Evolutionary conservation across 768 basidiomycete genomes (phyloP).

Genomic region (Coprinopsis cinerea): DNA sequence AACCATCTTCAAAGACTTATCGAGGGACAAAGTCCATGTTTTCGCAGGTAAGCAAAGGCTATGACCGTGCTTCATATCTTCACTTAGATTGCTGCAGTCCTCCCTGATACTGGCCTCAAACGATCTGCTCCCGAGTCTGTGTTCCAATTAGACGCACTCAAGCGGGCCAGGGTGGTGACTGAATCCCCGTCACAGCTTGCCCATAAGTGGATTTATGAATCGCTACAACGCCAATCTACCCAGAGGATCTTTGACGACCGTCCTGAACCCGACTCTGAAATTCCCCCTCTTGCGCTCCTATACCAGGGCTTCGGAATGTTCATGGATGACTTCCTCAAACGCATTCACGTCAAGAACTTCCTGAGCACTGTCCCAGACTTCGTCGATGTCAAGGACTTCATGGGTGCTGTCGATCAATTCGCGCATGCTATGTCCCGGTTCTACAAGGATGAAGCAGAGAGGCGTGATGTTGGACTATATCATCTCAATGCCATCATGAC

Average conservation of each 20-base stretch:
- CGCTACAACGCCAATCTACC: slow-evolving; percentile 1
- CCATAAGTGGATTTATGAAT: background rate
- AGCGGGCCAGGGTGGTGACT: background rate
- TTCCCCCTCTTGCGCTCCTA: slow-evolving; percentile 16
- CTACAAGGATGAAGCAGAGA: slow-evolving; percentile 2
- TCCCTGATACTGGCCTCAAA: background rate
- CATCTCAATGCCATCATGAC: background rate
- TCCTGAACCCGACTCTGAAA: slow-evolving; percentile 11
- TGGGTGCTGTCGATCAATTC: slow-evolving; percentile 10
- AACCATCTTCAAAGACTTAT: too few species aligned
- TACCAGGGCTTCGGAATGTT: slow-evolving; percentile 19
- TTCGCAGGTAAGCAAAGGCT: too few species aligned
- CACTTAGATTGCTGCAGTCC: too few species aligned
- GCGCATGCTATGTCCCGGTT: slow-evolving; percentile 14
- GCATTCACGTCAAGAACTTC: too few species aligned
- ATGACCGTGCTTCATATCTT: too few species aligned
- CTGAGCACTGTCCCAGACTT: too few species aligned
- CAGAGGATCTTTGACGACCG: slow-evolving; percentile 19
- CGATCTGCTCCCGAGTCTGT: background rate
- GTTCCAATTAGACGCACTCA: background rate
- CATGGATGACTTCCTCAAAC: slow-evolving; percentile 12
- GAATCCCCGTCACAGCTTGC: background rate
- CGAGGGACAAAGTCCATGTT: too few species aligned
- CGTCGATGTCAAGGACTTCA: slow-evolving; percentile 6
- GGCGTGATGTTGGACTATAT: background rate